Percentiles rank a stretch among this genome's conserved stretches.
phyloP scores from a whole-genome alignment of 2,329 filamentous ascomycete species.

The Leptodontidium sp. region DNA sequence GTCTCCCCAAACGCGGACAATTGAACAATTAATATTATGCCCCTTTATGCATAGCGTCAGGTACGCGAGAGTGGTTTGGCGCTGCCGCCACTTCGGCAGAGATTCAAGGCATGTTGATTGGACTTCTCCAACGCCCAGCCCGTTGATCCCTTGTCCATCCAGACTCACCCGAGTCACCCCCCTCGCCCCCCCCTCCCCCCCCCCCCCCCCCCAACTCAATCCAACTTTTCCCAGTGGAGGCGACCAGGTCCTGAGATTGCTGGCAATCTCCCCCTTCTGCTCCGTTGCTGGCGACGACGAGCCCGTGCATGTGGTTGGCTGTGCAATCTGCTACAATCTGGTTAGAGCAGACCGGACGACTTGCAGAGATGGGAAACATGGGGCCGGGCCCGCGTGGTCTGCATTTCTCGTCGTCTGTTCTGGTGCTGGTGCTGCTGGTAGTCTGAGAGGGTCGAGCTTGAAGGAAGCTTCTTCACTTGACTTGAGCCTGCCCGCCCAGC shows the following conservation, averaged over 20 bases:
- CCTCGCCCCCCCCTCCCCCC: too few relatives aligned
- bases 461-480: slow-evolving; percentile 7
- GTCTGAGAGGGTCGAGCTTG: background rate
- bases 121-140: background rate
- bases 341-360: slow-evolving; percentile 3
- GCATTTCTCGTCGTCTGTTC: background rate
- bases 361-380: slow-evolving; percentile 19
- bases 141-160: slow-evolving; percentile 1
- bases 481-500: background rate
- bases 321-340: slow-evolving; percentile 5
- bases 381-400: background rate
- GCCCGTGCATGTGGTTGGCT: slow-evolving; percentile 12
- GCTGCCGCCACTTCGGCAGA: background rate
- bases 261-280: slow-evolving; percentile 24
- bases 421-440: background rate
- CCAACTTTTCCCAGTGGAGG: slow-evolving; percentile 1
- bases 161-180: background rate
- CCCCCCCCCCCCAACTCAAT: too few relatives aligned
- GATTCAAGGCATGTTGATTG: slow-evolving; percentile 3
- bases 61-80: slow-evolving; percentile 10
- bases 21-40: background rate
- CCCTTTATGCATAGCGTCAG: slow-evolving; percentile 18
- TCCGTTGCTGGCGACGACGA: slow-evolving; percentile 9
- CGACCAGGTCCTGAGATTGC: slow-evolving; percentile 25
- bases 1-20: background rate